These are phyloP conservation scores for Holtermanniella nyarrowii DNA, from an alignment of 768 basidiomycete genomes.

Conservation along the genomic window DNA sequence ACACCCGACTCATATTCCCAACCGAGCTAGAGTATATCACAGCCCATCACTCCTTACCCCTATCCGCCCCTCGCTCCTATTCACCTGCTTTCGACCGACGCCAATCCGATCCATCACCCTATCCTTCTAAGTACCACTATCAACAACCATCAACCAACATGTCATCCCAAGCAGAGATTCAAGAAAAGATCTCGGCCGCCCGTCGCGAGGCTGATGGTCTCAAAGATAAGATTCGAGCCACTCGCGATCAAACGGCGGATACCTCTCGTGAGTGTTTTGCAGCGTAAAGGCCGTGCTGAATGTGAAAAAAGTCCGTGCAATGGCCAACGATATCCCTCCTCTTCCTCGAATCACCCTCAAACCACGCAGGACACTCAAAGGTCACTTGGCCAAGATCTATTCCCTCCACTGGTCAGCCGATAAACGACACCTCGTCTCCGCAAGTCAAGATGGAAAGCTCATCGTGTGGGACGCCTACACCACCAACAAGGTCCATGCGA, in stretches of 20 bases:
- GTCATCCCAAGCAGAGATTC: constrained; percentile 39
- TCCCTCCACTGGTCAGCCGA: constrained; percentile 99
- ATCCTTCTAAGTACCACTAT: too few species aligned
- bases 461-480: constrained; percentile 99
- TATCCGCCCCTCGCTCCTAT: too few species aligned
- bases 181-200: constrained; percentile 71
- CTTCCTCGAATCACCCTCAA: constrained; percentile 95
- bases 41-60: too few species aligned
- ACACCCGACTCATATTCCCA: too few species aligned
- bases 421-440: constrained; percentile 92
- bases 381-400: constrained; percentile 98
- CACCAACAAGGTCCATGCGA: constrained; percentile 99
- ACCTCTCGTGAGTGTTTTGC: constrained; percentile 66
- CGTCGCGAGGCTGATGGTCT: constrained; percentile 90
- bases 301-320: constrained; percentile 68
- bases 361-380: constrained; percentile 84
- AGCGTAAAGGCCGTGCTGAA: constrained; percentile 2
- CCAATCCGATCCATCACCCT: too few species aligned
- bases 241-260: constrained; percentile 93
- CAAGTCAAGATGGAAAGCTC: constrained; percentile 98
- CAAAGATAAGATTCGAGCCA: constrained; percentile 97
- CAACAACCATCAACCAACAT: constrained; percentile 5
- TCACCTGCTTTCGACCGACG: too few species aligned
- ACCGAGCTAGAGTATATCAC: too few species aligned
- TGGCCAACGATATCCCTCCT: constrained; percentile 92